Evolutionary conservation across 495 filamentous ascomycete species (phyloP), one percentile per base, ranked within the genome.

Genomic region (Annulohypoxylon stygium): DNA sequence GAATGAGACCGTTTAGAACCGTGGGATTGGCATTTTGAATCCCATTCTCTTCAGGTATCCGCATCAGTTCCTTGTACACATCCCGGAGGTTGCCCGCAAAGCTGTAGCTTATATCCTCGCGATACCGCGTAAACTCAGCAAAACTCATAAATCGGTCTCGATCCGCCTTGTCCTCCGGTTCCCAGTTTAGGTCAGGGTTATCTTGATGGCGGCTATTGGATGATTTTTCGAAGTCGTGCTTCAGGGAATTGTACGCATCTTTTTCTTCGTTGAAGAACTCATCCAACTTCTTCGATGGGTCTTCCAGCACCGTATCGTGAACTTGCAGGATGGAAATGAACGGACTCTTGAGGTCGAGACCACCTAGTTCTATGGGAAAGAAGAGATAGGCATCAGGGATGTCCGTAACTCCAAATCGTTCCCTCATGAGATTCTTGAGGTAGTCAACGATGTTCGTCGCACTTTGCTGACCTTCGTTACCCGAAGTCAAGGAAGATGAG

Each of bases 311-410:
- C 26, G 81, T 78, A 45, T 89, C 83, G 39, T 87, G 84, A 74
- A 89, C 84, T 41, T 84, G 82, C 11, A 89, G 76, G 7, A 87
- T 80, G 4, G 81, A 73, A 45, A 90, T 82, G 73, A 88, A 89
- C 9, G 88, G 88, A 71, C 86, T 90, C 20, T 85, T 75, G 20
- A 90, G 83, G 4, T 85, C 85, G 4, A 90, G 79, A 3, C 88
- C 88, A 12, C 88, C 88, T 16, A 90, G 82, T 66, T 88, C 84
- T 20, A 86, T 81, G 3, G 90, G 90, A 64, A 89, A 88, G 76
- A 86, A 93, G 76, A 92, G 86, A 76, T 90, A 90, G n/a, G 88
- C 90, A 61, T 91, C 87, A 0, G 90, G 90, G 23, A 92, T 84
- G 51, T 88, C 78, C 2, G 77, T 70, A 45, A 90, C 77, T 12